A percentile compares a stretch with the other conserved stretches of the same genome.
These are phyloP conservation scores for Xylaria sp. DNA, from an alignment of 2,329 filamentous ascomycete species.

Conservation along the genomic window DNA sequence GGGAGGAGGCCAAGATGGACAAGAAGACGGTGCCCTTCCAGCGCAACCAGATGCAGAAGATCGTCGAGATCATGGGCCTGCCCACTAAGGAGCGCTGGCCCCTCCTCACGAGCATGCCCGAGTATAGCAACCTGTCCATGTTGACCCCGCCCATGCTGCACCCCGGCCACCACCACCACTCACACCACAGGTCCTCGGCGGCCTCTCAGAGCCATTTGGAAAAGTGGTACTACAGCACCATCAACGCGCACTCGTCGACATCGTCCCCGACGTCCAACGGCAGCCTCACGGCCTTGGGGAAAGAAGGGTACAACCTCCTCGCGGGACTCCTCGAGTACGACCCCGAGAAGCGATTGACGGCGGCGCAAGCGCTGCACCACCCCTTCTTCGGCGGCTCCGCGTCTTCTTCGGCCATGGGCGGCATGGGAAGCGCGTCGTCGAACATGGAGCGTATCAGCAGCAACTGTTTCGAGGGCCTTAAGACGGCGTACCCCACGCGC, in stretches of 20 bases:
- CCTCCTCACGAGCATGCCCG: constrained; percentile 81
- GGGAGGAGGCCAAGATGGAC: constrained; percentile 99
- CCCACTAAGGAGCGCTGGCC: constrained; percentile 91
- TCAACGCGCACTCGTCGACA: constrained; percentile 62
- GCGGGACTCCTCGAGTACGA: constrained; percentile 89
- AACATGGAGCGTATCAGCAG: constrained; percentile 70
- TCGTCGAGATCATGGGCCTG: constrained; percentile 93
- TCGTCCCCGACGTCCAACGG: constrained; percentile 48
- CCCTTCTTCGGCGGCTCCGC: constrained; percentile 70
- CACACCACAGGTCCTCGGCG: constrained; percentile 40
- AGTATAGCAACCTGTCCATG: constrained; percentile 73
- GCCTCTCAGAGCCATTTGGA: constrained; percentile 63
- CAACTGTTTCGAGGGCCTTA: constrained; percentile 90
- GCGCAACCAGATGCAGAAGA: constrained; percentile 98
- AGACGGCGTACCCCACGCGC: constrained; percentile 86
- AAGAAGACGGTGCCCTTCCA: constrained; percentile 99
- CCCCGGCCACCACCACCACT: constrained; percentile 44
- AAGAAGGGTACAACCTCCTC: constrained; percentile 82
- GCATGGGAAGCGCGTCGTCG: constrained; percentile 3
- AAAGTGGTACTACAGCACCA: constrained; percentile 77
- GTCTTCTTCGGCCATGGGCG: background rate
- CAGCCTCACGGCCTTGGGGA: constrained; percentile 65
- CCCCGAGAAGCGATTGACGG: constrained; percentile 84
- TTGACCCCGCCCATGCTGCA: constrained; percentile 58
- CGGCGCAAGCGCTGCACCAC: constrained; percentile 86